Conservation (phyloP, 2,329 filamentous ascomycete genomes). For the Nemania abortiva region DNA sequence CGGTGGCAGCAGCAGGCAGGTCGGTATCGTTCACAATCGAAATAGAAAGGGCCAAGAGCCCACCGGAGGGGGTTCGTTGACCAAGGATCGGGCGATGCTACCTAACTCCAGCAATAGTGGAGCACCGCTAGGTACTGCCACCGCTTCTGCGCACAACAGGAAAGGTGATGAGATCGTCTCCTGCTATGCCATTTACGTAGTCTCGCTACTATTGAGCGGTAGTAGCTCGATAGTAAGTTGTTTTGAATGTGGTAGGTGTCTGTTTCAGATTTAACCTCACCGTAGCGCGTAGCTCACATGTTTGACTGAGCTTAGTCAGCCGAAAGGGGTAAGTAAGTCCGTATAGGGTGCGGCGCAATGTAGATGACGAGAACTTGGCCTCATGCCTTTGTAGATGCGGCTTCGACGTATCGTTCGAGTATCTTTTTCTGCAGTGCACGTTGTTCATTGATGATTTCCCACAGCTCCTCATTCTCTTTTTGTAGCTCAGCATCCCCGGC, state of each 20-base stretch:
- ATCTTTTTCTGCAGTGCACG: conserved; percentile 58
- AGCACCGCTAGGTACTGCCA: conserved; percentile 8
- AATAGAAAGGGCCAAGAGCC: conserved; percentile 24
- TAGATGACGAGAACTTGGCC: conserved; percentile 3
- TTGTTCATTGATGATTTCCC: conserved; percentile 60
- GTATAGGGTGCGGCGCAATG: background rate
- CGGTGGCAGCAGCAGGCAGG: background rate
- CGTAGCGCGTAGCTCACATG: background rate
- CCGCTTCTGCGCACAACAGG: conserved; percentile 1
- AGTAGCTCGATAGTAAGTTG: background rate
- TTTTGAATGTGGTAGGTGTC: conserved; percentile 10
- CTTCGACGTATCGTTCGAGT: conserved; percentile 48
- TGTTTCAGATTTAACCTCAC: conserved; percentile 16
- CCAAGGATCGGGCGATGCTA: conserved; percentile 36
- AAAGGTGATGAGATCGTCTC: conserved; percentile 17
- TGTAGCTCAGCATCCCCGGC: conserved; percentile 53
- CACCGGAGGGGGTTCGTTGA: conserved; percentile 16
- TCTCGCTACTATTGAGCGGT: conserved; percentile 4
- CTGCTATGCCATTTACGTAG: conserved; percentile 11
- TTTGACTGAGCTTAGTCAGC: background rate
- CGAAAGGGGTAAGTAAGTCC: background rate
- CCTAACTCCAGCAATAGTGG: conserved; percentile 31
- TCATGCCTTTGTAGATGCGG: conserved; percentile 46
- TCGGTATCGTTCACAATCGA: conserved; percentile 11
- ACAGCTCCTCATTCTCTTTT: conserved; percentile 60